Percentiles rank a stretch among this genome's conserved stretches.
These are phyloP conservation scores for Talinum fruticosum DNA, from an alignment of 148 eudicot species.

Conservation along the genomic window DNA sequence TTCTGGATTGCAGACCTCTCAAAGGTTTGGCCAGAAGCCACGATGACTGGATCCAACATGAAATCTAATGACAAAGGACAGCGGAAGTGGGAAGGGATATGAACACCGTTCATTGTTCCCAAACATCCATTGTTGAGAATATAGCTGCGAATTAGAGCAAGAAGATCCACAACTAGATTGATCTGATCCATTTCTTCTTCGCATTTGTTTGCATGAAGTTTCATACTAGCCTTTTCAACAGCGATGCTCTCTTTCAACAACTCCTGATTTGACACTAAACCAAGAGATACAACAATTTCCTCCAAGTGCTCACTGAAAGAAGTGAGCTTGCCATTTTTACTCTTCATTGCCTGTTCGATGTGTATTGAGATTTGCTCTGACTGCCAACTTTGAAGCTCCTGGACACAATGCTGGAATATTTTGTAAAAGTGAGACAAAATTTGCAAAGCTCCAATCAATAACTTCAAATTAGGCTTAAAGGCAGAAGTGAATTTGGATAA, in stretches of 20 bases:
- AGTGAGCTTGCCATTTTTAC: conserved; percentile 36
- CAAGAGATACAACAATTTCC: conserved; percentile 47
- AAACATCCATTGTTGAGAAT: conserved; percentile 47
- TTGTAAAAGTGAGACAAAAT: conserved; percentile 24
- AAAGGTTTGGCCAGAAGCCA: conserved; percentile 91
- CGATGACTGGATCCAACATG: conserved; percentile 87
- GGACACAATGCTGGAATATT: conserved; percentile 55
- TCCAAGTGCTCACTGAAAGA: conserved; percentile 38
- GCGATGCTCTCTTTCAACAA: conserved; percentile 71
- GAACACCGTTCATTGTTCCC: conserved; percentile 44
- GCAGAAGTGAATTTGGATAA: background rate
- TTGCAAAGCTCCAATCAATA: background rate
- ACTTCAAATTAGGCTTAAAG: background rate
- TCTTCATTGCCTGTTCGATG: conserved; percentile 52
- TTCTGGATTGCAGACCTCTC: conserved; percentile 72
- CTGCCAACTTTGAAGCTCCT: conserved; percentile 61
- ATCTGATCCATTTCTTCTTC: conserved; percentile 43
- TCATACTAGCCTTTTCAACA: conserved; percentile 69
- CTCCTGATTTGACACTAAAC: conserved; percentile 53
- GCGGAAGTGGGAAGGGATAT: conserved; percentile 69
- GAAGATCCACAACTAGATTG: conserved; percentile 39
- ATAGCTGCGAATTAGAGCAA: conserved; percentile 53
- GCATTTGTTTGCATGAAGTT: conserved; percentile 36
- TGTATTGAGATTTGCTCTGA: conserved; percentile 42
- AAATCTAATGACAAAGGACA: conserved; percentile 80